Conservation (phyloP, 2,329 filamentous ascomycete species). For the Cladosporium sp. region DNA sequence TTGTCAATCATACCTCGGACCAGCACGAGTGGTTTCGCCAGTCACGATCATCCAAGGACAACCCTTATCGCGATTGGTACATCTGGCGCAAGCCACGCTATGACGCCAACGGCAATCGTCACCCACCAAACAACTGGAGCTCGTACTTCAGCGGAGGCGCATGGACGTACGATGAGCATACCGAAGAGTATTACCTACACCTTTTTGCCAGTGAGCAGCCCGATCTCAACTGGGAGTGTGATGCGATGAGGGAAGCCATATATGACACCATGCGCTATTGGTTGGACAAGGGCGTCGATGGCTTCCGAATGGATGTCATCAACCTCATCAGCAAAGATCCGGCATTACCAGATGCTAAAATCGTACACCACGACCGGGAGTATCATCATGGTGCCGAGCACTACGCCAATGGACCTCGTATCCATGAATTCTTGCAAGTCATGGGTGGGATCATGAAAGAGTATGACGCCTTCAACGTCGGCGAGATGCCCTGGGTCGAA, state of each 20-base stretch:
- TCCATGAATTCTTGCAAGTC: constrained; percentile 46
- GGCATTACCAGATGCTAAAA: constrained; percentile 22
- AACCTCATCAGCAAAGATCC: constrained; percentile 27
- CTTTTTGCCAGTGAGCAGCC: constrained; percentile 75
- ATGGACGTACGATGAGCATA: constrained; percentile 69
- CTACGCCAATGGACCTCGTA: constrained; percentile 32
- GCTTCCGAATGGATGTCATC: constrained; percentile 34
- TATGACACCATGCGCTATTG: constrained; percentile 64
- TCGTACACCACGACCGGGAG: constrained; percentile 17
- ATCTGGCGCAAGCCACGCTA: constrained; percentile 26
- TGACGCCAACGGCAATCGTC: constrained; percentile 53
- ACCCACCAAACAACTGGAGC: constrained; percentile 74
- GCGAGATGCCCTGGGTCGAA: constrained; percentile 45
- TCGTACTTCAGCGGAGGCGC: constrained; percentile 53
- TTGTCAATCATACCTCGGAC: constrained; percentile 71
- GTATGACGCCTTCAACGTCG: constrained; percentile 48
- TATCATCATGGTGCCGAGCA: constrained; percentile 15
- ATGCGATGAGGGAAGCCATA: constrained; percentile 62
- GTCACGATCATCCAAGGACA: constrained; percentile 57
- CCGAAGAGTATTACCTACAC: constrained; percentile 71
- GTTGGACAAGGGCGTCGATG: constrained; percentile 63
- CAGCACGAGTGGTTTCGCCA: constrained; percentile 67
- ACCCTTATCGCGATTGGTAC: constrained; percentile 61
- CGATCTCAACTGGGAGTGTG: constrained; percentile 80
- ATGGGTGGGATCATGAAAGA: constrained; percentile 41